Evolutionary conservation across 306 rosid genomes (phyloP).

Genomic region (Phaseolus lunatus): DNA sequence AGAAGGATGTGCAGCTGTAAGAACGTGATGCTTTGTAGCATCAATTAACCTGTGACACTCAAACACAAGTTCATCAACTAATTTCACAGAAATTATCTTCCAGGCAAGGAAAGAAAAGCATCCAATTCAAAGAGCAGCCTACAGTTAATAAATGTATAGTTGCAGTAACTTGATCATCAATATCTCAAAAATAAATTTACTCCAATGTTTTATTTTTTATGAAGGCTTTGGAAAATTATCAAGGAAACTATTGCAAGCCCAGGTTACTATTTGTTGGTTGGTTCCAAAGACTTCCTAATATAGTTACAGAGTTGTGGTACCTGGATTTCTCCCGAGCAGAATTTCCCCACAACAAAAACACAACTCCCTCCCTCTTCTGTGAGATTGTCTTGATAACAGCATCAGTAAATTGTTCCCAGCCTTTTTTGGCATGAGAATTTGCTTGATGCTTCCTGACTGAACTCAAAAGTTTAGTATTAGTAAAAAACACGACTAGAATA

Average conservation of each 20-base stretch:
- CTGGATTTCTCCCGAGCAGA: constrained; percentile 86
- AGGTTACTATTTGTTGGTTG: constrained; percentile 9
- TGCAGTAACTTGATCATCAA: background rate
- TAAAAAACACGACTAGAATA: constrained; percentile 1
- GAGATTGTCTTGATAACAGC: constrained; percentile 85
- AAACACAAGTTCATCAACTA: constrained; percentile 32
- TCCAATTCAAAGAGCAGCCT: constrained; percentile 23
- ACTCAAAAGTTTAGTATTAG: constrained; percentile 36
- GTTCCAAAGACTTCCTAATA: constrained; percentile 4
- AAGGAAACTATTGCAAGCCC: constrained; percentile 16
- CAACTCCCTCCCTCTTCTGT: constrained; percentile 80
- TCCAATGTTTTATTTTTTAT: background rate
- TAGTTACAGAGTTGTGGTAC: constrained; percentile 45
- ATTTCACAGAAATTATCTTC: constrained; percentile 28
- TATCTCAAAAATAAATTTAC: constrained; percentile 1
- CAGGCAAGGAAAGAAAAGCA: constrained; percentile 12
- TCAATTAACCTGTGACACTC: constrained; percentile 72
- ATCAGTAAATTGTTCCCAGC: constrained; percentile 97
- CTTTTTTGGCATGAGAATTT: constrained; percentile 93
- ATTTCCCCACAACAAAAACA: constrained; percentile 93
- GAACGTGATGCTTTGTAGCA: constrained; percentile 82
- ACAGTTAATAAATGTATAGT: background rate
- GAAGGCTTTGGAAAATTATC: constrained; percentile 13
- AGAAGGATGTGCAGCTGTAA: constrained; percentile 94
- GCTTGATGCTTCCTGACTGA: constrained; percentile 90